Evolutionary conservation across 805 yeast species (phyloP).

Genomic region (Candida maltosa): DNA sequence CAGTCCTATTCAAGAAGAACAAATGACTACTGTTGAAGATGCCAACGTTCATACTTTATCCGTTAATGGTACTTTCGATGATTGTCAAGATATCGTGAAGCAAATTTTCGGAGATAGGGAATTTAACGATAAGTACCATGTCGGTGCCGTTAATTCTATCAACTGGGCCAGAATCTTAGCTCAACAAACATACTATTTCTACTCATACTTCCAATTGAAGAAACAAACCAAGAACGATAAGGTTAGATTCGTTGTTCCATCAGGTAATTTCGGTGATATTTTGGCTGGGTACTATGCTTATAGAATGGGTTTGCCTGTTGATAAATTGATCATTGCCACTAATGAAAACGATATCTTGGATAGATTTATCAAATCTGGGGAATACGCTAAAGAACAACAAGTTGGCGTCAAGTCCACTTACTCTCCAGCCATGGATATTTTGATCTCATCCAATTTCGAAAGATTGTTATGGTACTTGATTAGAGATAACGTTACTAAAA

Average conservation of each 20-base stretch:
- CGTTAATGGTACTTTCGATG: conserved; percentile 95
- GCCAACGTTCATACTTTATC: conserved; percentile 91
- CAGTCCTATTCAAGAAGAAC: conserved; percentile 96
- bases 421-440: conserved; percentile 98
- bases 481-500: conserved; percentile 60
- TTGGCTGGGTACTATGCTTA: conserved; percentile 94
- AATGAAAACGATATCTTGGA: conserved; percentile 93
- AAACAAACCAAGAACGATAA: conserved; percentile 34
- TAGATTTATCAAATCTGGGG: conserved; percentile 85
- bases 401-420: conserved; percentile 72
- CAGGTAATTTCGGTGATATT: conserved; percentile 98
- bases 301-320: conserved; percentile 92
- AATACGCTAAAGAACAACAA: conserved; percentile 67
- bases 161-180: conserved; percentile 99
- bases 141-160: conserved; percentile 97
- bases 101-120: conserved; percentile 85
- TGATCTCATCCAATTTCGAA: conserved; percentile 93
- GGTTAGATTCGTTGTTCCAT: conserved; percentile 88
- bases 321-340: conserved; percentile 86
- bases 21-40: conserved; percentile 96
- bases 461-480: conserved; percentile 93
- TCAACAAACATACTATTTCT: conserved; percentile 94
- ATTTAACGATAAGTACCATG: conserved; percentile 85
- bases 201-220: conserved; percentile 75
- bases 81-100: conserved; percentile 96